Conservation (phyloP, 176 grass and related monocot species). For the Puya raimondii region DNA sequence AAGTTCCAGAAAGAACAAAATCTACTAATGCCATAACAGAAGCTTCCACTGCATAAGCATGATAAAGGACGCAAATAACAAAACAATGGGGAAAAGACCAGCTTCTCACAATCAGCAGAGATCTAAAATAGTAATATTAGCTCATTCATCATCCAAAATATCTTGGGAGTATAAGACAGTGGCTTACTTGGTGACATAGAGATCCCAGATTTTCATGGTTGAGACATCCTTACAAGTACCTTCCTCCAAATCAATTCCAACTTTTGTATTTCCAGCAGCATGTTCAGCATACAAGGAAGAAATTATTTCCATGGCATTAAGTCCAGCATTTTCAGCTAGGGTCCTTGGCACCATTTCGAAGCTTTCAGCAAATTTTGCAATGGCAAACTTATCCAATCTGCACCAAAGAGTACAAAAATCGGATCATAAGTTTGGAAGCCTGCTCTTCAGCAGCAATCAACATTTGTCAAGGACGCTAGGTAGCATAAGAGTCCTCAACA, state of each 20-base stretch:
- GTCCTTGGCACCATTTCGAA: slow-evolving; percentile 98
- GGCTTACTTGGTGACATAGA: slow-evolving; percentile 82
- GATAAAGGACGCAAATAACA: no score
- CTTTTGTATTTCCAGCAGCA: slow-evolving; percentile 56
- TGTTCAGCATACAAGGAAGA: slow-evolving; percentile 93
- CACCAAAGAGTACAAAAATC: slow-evolving; percentile 3
- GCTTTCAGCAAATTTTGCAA: slow-evolving; percentile 90
- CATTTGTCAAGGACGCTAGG: no score
- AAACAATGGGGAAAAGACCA: no score
- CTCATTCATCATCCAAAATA: not conserved
- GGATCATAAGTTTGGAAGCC: not conserved
- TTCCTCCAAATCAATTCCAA: slow-evolving; percentile 77
- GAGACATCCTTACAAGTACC: slow-evolving; percentile 70
- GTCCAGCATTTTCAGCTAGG: slow-evolving; percentile 78
- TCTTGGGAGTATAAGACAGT: not conserved
- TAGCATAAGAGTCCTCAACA: no score
- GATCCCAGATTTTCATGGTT: slow-evolving; percentile 74
- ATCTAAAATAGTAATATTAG: no score
- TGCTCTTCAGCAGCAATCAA: no score
- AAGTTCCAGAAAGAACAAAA: no score
- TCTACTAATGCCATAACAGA: no score
- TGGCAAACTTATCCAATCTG: slow-evolving; percentile 92
- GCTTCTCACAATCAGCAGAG: no score
- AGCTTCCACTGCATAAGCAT: no score
- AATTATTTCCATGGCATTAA: slow-evolving; percentile 83